Evolutionary conservation across 495 filamentous ascomycete genomes (phyloP).

Genomic region (Hypoxylon lenormandii): DNA sequence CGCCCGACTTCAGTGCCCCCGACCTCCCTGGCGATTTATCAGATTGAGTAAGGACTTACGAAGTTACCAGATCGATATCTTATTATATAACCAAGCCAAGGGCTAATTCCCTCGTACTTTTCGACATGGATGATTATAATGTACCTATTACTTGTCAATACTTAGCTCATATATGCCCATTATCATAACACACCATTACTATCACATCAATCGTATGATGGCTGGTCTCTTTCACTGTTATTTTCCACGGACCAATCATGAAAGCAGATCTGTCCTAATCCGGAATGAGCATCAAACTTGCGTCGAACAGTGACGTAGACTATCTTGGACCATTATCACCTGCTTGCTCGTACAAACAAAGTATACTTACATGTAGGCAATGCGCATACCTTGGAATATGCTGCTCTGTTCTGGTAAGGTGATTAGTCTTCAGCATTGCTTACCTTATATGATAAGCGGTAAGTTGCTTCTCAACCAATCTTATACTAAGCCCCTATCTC

Average conservation of each 20-base stretch:
- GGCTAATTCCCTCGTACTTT: no score
- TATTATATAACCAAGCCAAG: no score
- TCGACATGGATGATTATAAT: no score
- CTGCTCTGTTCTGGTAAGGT: background rate
- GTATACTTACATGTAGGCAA: no score
- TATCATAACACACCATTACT: no score
- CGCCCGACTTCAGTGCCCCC: background rate
- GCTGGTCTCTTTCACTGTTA: background rate
- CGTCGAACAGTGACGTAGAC: background rate
- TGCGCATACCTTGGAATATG: background rate
- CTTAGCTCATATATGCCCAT: no score
- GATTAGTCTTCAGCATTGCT: no score
- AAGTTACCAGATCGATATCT: no score
- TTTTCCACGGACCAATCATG: slow-evolving; percentile 20
- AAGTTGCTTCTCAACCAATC: no score
- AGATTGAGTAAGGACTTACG: no score
- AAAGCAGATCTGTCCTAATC: slow-evolving; percentile 12
- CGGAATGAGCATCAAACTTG: slow-evolving; percentile 13
- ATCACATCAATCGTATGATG: no score
- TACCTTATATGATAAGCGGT: background rate
- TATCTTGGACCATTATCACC: background rate
- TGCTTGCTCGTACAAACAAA: background rate
- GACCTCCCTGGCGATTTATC: background rate
- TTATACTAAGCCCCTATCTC: background rate
- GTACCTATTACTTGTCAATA: no score